These are phyloP conservation scores for Candolleomyces efflorescens DNA, from an alignment of 768 basidiomycete species.

Conservation along the genomic window DNA sequence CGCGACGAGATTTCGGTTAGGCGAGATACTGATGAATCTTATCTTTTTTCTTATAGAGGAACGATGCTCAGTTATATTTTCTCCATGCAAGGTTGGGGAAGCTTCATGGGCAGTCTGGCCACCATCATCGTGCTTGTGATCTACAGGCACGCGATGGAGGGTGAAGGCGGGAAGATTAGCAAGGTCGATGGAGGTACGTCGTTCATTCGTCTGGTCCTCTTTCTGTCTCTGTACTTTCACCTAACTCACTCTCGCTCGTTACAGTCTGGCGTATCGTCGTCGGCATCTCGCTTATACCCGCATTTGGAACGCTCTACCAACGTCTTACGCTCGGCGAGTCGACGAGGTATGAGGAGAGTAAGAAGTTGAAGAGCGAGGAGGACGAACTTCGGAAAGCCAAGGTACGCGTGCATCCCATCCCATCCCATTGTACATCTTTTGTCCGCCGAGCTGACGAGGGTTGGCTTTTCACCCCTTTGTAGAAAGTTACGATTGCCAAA, in stretches of 20 bases:
- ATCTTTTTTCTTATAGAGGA: slow-evolving; percentile 27
- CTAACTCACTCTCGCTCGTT: neutral
- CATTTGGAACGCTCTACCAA: slow-evolving; percentile 70
- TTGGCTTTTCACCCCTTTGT: no score
- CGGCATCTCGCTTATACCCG: slow-evolving; percentile 73
- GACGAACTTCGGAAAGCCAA: neutral
- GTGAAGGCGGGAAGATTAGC: slow-evolving; percentile 42
- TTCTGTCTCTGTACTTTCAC: no score
- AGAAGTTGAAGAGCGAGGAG: slow-evolving; percentile 27
- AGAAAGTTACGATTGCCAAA: neutral
- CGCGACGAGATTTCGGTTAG: no score
- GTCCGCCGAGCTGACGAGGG: no score
- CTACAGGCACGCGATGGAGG: slow-evolving; percentile 63
- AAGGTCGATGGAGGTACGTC: slow-evolving; percentile 67
- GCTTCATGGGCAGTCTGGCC: slow-evolving; percentile 55
- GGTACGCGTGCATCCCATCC: neutral
- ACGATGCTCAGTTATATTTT: slow-evolving; percentile 77
- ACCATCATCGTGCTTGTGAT: slow-evolving; percentile 61
- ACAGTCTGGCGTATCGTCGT: slow-evolving; percentile 70
- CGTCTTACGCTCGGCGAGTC: slow-evolving; percentile 72
- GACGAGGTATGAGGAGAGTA: slow-evolving; percentile 45
- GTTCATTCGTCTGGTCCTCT: no score
- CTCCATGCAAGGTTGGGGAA: slow-evolving; percentile 77
- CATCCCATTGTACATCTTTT: no score
- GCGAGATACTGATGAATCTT: no score